These are phyloP conservation scores for Coniferiporia sulphurascens DNA, from an alignment of 1,284 basidiomycete genomes.

Conservation along the genomic window DNA sequence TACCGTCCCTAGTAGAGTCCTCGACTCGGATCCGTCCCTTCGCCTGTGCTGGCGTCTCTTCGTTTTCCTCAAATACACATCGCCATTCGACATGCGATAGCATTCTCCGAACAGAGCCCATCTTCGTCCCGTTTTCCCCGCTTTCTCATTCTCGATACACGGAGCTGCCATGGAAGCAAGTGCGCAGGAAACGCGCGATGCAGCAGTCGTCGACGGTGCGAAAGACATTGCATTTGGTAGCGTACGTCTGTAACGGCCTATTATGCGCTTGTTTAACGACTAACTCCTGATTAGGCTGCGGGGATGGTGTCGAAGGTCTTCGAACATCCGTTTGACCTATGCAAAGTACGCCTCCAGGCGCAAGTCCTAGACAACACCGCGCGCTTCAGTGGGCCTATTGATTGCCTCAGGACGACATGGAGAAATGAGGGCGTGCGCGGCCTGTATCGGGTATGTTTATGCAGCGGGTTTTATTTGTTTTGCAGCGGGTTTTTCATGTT, in stretches of 20 bases:
- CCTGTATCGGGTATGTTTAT: conserved; percentile 67
- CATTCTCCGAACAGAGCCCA: neutral
- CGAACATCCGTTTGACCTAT: conserved; percentile 83
- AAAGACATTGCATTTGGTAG: conserved; percentile 22
- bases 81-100: conserved; percentile 6
- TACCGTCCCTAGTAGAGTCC: too few species aligned
- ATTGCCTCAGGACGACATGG: conserved; percentile 79
- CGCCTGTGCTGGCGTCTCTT: neutral
- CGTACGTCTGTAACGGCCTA: conserved; percentile 6
- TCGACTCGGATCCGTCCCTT: neutral
- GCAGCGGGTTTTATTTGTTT: neutral
- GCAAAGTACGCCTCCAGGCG: conserved; percentile 79
- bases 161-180: conserved; percentile 11
- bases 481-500: neutral
- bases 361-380: conserved; percentile 72
- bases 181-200: conserved; percentile 3
- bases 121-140: neutral
- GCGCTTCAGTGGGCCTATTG: conserved; percentile 73
- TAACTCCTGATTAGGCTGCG: conserved; percentile 42
- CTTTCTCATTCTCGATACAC: neutral
- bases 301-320: conserved; percentile 83
- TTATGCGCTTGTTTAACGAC: neutral
- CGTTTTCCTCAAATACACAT: neutral
- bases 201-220: conserved; percentile 13
- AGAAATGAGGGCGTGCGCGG: conserved; percentile 72